Evolutionary conservation across 148 eudicot species (phyloP), one percentile per base, ranked within the genome.

Genomic region (Vaccinium macrocarpon): DNA sequence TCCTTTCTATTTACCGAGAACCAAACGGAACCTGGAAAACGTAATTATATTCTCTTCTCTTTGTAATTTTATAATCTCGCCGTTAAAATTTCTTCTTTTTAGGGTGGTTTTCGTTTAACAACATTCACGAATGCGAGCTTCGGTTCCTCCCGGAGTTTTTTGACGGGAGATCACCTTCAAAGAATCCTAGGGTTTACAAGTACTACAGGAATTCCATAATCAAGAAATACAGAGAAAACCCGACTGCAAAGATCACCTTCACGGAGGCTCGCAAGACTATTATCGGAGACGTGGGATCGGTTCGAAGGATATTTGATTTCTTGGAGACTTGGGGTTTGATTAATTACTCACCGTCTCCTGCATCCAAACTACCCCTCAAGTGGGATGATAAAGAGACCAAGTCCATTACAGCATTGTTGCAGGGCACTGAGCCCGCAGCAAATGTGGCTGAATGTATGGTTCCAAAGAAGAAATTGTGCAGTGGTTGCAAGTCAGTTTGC

Each of bases 281-380:
- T 6, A 90, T 97, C 0, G 99, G 99, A 15, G 99, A 97, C 46
- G 97, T 95, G 27, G 98, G 96, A 8, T 91, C 98, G 0, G 89
- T 97, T 61, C 82, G 96, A 27, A 89, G 94, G 85, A 97, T 97
- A 6, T 97, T 95, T 59, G 99, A 97, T 88, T 97, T 97, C 84
- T 86, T 95, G 38, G 99, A 97, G 80, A 82, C 94, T 64, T 97
- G 99, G 99, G 99, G 99, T 25, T 90, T 97, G 85, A 90, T 97
- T 50, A 97, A 97, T 88, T 97, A 93, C 87, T 62, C 88, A 32
- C 88, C 88, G 21, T 14, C 74, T 81, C 55, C 86, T n/a, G 84
- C 90, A 8, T 81, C 92, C 8, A 92, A 91, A 84, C 90, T 84
- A 25, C 91, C 86, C 68, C 55, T 87, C 16, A 91, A 88, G 85